Percentiles rank a stretch among this genome's conserved stretches.
phyloP scores from a whole-genome alignment of 768 basidiomycete species.

The Phanerochaete carnosa region DNA sequence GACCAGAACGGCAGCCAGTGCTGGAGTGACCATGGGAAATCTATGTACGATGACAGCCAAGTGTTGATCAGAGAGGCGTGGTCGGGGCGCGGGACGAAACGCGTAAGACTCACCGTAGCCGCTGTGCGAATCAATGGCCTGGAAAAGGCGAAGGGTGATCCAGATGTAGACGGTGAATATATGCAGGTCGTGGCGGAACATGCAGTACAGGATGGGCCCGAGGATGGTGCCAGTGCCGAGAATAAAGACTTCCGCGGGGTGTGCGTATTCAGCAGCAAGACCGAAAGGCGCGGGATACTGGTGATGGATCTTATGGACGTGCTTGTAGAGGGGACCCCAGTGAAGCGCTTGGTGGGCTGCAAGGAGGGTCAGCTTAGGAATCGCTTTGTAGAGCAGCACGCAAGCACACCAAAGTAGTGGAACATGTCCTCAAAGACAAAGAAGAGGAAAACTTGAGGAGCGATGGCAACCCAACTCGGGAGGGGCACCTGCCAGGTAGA shows the following conservation, averaged over 20 bases:
- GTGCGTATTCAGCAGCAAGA: conserved; percentile 96
- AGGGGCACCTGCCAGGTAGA: conserved; percentile 91
- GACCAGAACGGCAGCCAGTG: conserved; percentile 95
- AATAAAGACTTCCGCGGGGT: conserved; percentile 94
- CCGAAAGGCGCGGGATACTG: conserved; percentile 97
- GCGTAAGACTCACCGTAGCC: conserved; percentile 70
- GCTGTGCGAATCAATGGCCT: conserved; percentile 95
- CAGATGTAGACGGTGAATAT: conserved; percentile 92
- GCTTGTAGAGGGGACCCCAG: conserved; percentile 78
- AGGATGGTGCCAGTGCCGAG: conserved; percentile 89
- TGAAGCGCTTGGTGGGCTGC: conserved; percentile 89
- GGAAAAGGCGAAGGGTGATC: conserved; percentile 93
- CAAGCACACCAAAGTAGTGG: conserved; percentile 77
- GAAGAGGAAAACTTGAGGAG: conserved; percentile 79
- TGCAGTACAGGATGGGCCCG: conserved; percentile 86
- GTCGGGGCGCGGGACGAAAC: too few species aligned
- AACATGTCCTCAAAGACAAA: conserved; percentile 96
- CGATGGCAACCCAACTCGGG: conserved; percentile 62
- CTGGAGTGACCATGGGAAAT: conserved; percentile 97
- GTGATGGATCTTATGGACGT: conserved; percentile 98
- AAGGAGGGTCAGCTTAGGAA: conserved; percentile 7
- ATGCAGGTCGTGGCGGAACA: conserved; percentile 74
- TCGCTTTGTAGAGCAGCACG: neutral
- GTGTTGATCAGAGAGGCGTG: too few species aligned
- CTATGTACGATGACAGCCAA: too few species aligned